Evolutionary conservation across 306 rosid species (phyloP), one percentile per base, ranked within the genome.

Genomic region (Castanospermum australe): DNA sequence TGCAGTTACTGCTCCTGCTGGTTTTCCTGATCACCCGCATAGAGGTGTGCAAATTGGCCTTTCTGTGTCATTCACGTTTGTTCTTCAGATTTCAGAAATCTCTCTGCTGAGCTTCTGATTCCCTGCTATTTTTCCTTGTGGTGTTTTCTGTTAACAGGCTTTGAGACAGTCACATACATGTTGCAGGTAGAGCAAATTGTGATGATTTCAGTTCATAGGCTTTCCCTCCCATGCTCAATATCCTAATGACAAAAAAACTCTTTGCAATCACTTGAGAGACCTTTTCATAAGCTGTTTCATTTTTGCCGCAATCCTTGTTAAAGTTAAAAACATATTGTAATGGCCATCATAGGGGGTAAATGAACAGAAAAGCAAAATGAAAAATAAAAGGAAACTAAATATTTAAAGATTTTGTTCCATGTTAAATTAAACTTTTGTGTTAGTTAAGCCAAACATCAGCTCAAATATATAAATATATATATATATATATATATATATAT

Each of bases 91-190:
- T 62, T 22, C 51, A 44, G 0, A 47, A 38, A 63, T 45, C 20
- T 61, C 50, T 61, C 17, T 36, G 41, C 5, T 66, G 67, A 52
- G 32, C 11, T 85, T 83, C 87, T 88, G 42, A 81, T 50, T 79
- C 7, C 1, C 0, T 56, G 2, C 21, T 54, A 3, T 11, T 12
- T 17, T 77, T 77, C 68, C 44, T 50, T 18, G 15, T 22, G 17
- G 18, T 67, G 54, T 52, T 73, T 82, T 60, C 22, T 33, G 18
- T 24, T 14, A 4, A 41, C 89, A 90, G 98, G 98, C 25, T 95
- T 95, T 85, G 99, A 95, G 84, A 95, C 99, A 0, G 99, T 95
- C 76, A 95, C 99, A 77, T 95, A 95, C 84, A 95, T 95, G 98
- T 82, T 95, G 77, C 99, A 95, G 99, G 99, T 94, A 90, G 1